Conservation (phyloP, 1,284 basidiomycete genomes). For the Coniferiporia sulphurascens region DNA sequence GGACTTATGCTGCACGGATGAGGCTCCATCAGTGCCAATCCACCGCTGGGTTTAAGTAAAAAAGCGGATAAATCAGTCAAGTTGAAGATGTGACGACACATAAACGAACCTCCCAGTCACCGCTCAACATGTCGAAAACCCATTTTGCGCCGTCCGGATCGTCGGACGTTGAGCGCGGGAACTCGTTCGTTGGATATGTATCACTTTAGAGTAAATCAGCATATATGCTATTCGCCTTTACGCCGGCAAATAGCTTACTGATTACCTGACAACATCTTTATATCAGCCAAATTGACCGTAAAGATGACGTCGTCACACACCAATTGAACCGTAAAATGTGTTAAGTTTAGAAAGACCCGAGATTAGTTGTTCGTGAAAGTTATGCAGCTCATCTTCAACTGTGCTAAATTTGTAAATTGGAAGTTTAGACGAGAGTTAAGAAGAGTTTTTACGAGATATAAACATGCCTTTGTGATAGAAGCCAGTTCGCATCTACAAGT, state of each 20-base stretch:
- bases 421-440: no score
- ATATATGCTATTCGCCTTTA: not conserved
- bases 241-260: conserved; percentile 33
- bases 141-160: conserved; percentile 34
- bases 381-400: conserved; percentile 12
- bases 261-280: conserved; percentile 34
- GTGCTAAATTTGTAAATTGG: conserved; percentile 1
- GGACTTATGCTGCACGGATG: conserved; percentile 39
- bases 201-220: conserved; percentile 34
- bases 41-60: conserved; percentile 31
- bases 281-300: not conserved
- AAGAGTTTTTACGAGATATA: no score
- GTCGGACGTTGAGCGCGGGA: conserved; percentile 40
- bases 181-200: conserved; percentile 42
- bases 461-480: conserved; percentile 34
- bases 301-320: not conserved
- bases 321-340: conserved; percentile 7
- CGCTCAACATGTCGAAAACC: conserved; percentile 44
- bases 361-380: conserved; percentile 13
- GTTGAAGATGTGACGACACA: not conserved
- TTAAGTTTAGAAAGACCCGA: not conserved
- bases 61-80: conserved; percentile 1
- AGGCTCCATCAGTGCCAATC: conserved; percentile 34
- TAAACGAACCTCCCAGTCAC: conserved; percentile 40
- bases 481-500: conserved; percentile 40